Evolutionary conservation across 1,284 basidiomycete genomes (phyloP).

Genomic region (Coniferiporia sulphurascens): DNA sequence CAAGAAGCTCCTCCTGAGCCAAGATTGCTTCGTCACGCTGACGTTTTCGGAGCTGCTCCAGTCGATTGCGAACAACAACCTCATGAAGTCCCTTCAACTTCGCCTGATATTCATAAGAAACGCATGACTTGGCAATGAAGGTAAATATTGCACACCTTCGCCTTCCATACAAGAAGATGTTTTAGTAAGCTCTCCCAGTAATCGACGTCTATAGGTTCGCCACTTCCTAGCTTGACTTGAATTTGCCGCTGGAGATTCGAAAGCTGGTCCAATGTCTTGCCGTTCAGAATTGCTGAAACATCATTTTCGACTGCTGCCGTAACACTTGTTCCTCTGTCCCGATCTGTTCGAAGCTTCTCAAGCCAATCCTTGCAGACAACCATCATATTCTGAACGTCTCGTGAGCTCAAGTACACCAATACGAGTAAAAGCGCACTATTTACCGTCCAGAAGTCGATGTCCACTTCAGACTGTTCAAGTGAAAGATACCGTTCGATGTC

Average conservation of each 20-base stretch:
- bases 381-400: constrained; percentile 77
- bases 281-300: constrained; percentile 67
- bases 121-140: neutral
- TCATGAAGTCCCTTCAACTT: constrained; percentile 92
- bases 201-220: constrained; percentile 94
- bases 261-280: constrained; percentile 83
- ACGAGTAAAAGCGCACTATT: constrained; percentile 28
- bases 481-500: constrained; percentile 92
- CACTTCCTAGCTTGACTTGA: constrained; percentile 82
- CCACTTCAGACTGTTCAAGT: constrained; percentile 80
- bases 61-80: constrained; percentile 90
- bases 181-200: constrained; percentile 96
- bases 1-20: constrained; percentile 88
- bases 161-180: constrained; percentile 95
- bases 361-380: constrained; percentile 91
- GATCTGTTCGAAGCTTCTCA: constrained; percentile 65
- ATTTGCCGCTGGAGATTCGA: constrained; percentile 81
- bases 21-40: constrained; percentile 93
- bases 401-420: constrained; percentile 9
- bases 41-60: constrained; percentile 91
- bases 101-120: constrained; percentile 44
- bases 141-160: constrained; percentile 60
- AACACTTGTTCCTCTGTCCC: constrained; percentile 56
- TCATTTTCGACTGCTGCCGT: constrained; percentile 79
- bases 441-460: constrained; percentile 97